Base-by-base conservation (phyloP, 768 basidiomycete genomes). In the Leccinellum luteum region DNA sequence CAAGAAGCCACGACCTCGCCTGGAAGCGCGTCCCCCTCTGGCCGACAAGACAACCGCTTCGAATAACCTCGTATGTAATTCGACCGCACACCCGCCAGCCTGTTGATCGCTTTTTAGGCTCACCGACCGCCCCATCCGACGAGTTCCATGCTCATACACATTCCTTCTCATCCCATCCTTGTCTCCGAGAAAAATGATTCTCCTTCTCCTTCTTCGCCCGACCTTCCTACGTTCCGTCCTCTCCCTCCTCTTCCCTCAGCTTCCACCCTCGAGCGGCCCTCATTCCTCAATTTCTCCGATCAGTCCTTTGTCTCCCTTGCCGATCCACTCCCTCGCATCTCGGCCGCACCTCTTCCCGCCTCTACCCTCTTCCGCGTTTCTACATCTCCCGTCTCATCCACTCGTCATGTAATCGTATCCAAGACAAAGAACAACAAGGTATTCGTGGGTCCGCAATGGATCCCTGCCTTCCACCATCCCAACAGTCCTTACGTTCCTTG, bases 401-500 rank as follows among this genome's bases (percentile, higher is more conserved):
- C 54, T 2, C 60, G 53, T 14, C 59, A 49, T 23, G 61, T 38
- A 8, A 50, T 55, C 19, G 17, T 47, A 47, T 59, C 58, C 25
- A 68, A 61, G 44, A 51, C 60, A 21, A 64, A 54, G 57, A 64
- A 60, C 10, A 61, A 57, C 34, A 66, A 69, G 51, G 66, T 60
- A 13, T 48, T 62, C 48, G 66, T 66, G 57, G 72, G 72, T 52
- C 69, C 69, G 3, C 65, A 68, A 38, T 72, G 69, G 62, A 69
- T 76, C 32, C 74, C 78, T 7, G 69, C 75, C 25, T 72, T 79
- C 31, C 74, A 74, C 43, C 79, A 83, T 65, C 79, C 81, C 6
- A 81, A 82, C 52, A 81, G 78, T 64, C 81, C 82, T n/a, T 83
- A 82, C 52, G 77, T 81, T 6, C 81, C 81, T 9, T 83, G 80